These are phyloP conservation scores for Iris macrosiphon DNA, from an alignment of 106 monocot genomes.

Conservation along the genomic window DNA sequence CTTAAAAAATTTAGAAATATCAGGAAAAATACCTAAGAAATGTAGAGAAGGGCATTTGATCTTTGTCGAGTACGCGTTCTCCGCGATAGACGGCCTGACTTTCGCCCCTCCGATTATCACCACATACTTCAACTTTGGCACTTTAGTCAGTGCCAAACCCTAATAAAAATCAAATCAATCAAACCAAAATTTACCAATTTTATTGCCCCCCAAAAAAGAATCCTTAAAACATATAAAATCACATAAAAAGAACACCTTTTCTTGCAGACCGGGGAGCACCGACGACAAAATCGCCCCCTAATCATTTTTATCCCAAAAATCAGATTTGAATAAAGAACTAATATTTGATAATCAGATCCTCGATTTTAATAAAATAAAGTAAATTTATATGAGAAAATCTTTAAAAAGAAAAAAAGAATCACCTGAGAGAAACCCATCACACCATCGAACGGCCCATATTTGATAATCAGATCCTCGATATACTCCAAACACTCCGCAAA, in stretches of 20 bases:
- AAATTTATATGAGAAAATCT: too few species aligned
- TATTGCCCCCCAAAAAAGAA: background rate
- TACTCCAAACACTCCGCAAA: constrained; percentile 68
- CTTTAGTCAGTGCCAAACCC: constrained; percentile 48
- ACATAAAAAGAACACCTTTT: constrained; percentile 26
- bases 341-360: too few species aligned
- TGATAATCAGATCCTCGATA: constrained; percentile 82
- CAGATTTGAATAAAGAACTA: too few species aligned
- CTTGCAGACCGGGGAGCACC: constrained; percentile 67
- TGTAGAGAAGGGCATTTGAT: constrained; percentile 55
- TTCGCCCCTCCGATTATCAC: constrained; percentile 44
- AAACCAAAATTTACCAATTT: too few species aligned
- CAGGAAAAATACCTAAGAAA: constrained; percentile 29
- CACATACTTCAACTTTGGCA: constrained; percentile 43
- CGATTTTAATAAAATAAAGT: too few species aligned
- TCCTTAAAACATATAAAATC: background rate
- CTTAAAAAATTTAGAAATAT: too few species aligned
- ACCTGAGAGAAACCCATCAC: constrained; percentile 98
- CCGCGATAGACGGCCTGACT: constrained; percentile 28
- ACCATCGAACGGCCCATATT: constrained; percentile 93
- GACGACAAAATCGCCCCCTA: constrained; percentile 90
- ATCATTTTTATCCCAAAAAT: background rate
- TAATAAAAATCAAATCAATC: background rate
- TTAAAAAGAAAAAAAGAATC: background rate
- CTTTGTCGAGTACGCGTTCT: constrained; percentile 34